phyloP scores from a whole-genome alignment of 1,284 basidiomycete species.

The Golubevia pallescens region DNA sequence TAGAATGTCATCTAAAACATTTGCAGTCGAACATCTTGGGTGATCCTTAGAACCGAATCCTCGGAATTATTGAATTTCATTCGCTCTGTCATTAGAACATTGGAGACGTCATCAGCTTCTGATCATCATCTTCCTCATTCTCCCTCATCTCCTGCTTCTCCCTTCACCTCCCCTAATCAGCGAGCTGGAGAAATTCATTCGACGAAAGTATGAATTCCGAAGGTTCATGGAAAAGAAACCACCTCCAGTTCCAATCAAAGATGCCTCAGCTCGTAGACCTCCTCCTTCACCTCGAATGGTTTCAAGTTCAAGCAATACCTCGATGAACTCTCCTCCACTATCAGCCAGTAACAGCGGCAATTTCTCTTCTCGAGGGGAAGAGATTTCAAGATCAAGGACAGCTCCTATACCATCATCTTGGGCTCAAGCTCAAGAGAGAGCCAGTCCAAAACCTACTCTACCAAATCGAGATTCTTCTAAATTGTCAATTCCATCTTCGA shows the following conservation, averaged over 20 bases:
- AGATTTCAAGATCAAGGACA: constrained; percentile 30
- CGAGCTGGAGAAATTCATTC: constrained; percentile 82
- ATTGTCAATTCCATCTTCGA: no score
- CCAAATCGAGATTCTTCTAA: background rate
- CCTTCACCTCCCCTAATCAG: constrained; percentile 62
- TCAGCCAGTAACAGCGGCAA: background rate
- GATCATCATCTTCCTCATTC: no score
- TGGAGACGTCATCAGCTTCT: no score
- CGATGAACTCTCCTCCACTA: background rate
- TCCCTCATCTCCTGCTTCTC: background rate
- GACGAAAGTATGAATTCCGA: constrained; percentile 69
- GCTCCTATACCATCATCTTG: constrained; percentile 39
- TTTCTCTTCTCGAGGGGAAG: background rate
- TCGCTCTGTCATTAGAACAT: no score
- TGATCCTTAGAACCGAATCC: no score
- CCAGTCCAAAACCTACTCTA: constrained; percentile 3
- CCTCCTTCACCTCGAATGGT: background rate
- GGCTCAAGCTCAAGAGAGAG: constrained; percentile 30
- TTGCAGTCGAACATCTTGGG: background rate
- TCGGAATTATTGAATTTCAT: no score
- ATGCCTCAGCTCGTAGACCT: constrained; percentile 17
- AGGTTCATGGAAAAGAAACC: constrained; percentile 38
- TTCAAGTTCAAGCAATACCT: background rate
- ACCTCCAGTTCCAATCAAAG: constrained; percentile 42
- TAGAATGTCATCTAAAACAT: no score